A percentile compares a stretch with the other conserved stretches of the same genome.
These are phyloP conservation scores for Boletellus ananas DNA, from an alignment of 768 basidiomycete species.

Conservation along the genomic window DNA sequence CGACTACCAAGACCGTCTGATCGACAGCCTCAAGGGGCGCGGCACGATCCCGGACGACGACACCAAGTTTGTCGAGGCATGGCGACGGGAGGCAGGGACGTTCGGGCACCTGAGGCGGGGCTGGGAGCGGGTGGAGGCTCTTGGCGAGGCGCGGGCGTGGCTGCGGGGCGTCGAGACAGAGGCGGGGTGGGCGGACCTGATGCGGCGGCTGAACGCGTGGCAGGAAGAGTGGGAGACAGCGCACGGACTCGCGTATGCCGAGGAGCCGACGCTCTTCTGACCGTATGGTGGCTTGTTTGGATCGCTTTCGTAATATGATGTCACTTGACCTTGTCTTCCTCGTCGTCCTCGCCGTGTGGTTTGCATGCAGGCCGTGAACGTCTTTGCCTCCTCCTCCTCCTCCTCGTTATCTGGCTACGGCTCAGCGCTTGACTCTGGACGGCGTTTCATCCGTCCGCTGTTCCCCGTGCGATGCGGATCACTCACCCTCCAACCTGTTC, in stretches of 20 bases:
- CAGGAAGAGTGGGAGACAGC: conserved; percentile 49
- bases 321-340: no score
- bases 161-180: conserved; percentile 46
- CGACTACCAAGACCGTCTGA: conserved; percentile 39
- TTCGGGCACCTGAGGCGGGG: conserved; percentile 35
- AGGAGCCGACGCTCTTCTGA: conserved; percentile 8
- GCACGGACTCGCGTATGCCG: conserved; percentile 11
- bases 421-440: no score
- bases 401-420: no score
- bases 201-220: conserved; percentile 46
- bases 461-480: no score
- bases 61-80: conserved; percentile 45
- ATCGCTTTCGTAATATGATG: no score
- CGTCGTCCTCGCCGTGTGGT: no score
- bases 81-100: conserved; percentile 38
- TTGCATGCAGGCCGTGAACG: no score
- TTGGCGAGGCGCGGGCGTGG: conserved; percentile 41
- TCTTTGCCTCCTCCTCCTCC: no score
- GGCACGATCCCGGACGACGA: conserved; percentile 29
- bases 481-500: no score
- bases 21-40: conserved; percentile 4
- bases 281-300: background rate
- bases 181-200: conserved; percentile 48
- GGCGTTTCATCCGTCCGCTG: no score
- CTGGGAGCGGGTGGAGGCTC: conserved; percentile 45